Evolutionary conservation across 2,329 filamentous ascomycete genomes (phyloP).

Genomic region (Cercospora zeina): DNA sequence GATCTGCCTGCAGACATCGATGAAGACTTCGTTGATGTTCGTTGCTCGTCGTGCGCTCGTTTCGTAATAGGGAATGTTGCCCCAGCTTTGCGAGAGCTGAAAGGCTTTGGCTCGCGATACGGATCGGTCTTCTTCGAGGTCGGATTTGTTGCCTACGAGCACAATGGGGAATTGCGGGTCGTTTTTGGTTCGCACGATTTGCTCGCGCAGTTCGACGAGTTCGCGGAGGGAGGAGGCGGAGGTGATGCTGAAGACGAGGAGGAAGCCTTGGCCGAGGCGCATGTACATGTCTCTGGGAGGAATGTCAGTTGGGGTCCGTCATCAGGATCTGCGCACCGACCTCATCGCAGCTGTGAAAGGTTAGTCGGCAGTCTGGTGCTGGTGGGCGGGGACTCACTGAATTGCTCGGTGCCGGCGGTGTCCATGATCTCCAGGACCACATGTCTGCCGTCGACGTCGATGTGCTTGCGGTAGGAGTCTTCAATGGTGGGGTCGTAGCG

Average conservation of each 20-base stretch:
- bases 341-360: constrained; percentile 31
- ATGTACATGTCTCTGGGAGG: constrained; percentile 72
- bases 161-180: constrained; percentile 67
- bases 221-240: constrained; percentile 81
- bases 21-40: constrained; percentile 88
- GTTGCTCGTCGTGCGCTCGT: constrained; percentile 78
- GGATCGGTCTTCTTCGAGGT: constrained; percentile 80
- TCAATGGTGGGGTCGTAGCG: constrained; percentile 64
- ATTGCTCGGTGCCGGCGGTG: constrained; percentile 88
- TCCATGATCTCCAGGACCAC: constrained; percentile 89
- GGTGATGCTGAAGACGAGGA: constrained; percentile 89
- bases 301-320: constrained; percentile 6
- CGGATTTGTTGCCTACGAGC: constrained; percentile 88
- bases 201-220: constrained; percentile 76
- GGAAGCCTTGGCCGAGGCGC: constrained; percentile 89
- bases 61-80: constrained; percentile 85
- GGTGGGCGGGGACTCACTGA: constrained; percentile 62
- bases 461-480: constrained; percentile 61
- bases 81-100: constrained; percentile 81
- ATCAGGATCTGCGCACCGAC: not conserved
- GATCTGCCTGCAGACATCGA: constrained; percentile 44
- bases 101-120: constrained; percentile 80
- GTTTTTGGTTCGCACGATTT: constrained; percentile 89
- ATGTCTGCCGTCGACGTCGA: constrained; percentile 82
- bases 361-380: constrained; percentile 15